These are phyloP conservation scores for Vaccinium myrtillus DNA, from an alignment of 148 eudicot species.

Conservation along the genomic window DNA sequence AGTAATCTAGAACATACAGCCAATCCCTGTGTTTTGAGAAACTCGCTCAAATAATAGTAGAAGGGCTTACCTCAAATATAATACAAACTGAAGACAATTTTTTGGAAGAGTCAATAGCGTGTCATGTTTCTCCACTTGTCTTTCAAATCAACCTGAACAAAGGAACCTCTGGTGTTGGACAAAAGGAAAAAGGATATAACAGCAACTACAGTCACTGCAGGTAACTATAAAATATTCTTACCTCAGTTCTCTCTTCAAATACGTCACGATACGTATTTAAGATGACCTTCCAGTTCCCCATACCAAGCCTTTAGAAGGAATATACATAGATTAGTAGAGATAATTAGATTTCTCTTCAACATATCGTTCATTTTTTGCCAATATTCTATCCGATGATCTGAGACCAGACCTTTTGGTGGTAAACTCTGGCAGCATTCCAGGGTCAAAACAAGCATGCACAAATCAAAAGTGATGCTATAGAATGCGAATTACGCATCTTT, in stretches of 20 bases:
- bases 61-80: constrained; percentile 7
- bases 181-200: neutral
- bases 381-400: constrained; percentile 1
- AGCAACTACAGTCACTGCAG: neutral
- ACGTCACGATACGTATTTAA: constrained; percentile 27
- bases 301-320: constrained; percentile 44
- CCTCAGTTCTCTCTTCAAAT: constrained; percentile 65
- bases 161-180: neutral
- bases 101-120: neutral
- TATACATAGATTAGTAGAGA: neutral
- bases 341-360: neutral
- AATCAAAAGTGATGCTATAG: neutral
- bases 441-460: neutral
- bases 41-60: neutral
- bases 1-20: neutral
- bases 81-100: neutral
- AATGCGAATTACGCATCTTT: neutral
- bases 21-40: neutral
- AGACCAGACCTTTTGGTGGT: neutral
- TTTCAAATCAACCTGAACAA: constrained; percentile 60
- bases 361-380: neutral
- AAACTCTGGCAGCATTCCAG: neutral
- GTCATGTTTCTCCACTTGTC: constrained; percentile 86
- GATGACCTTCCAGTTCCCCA: constrained; percentile 66
- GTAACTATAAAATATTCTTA: constrained; percentile 12